Evolutionary conservation across 495 filamentous ascomycete species (phyloP), one percentile per base, ranked within the genome.

Genomic region (Aspergillus homomorphus): DNA sequence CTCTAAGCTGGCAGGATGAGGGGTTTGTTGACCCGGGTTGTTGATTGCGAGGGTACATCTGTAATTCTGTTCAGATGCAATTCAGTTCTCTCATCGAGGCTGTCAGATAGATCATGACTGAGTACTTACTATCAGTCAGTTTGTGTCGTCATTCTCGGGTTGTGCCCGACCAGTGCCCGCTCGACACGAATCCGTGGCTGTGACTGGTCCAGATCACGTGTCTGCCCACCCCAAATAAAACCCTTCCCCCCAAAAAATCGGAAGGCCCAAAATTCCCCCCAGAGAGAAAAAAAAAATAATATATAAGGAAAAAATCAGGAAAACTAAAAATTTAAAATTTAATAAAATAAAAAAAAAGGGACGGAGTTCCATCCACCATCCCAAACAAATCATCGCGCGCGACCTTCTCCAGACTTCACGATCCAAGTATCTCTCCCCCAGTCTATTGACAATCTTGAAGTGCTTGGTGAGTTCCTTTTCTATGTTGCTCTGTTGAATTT

Each of bases 131-230:
- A n/a, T n/a, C n/a, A n/a, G n/a, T n/a, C n/a, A n/a, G n/a, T n/a
- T n/a, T n/a, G n/a, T 38, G 33, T 9, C 5, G 33, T 38, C 33
- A 38, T 38, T 30, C 26, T 30, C 33, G 33, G 10, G 8, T 5
- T 38, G 33, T 38, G 30, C 28, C 45, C 30, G 33, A 50, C 43
- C 24, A 38, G 33, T 38, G 45, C 24, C n/a, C 4, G n/a, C 19
- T 46, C 33, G 33, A 23, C 22, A 19, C 20, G 48, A 38, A 22
- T 22, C 41, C 56, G 4, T 21, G n/a, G 22, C 51, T 19, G 33
- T 54, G 57, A 59, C 45, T 60, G 62, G 62, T n/a, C 54, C 58
- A 56, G 54, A 44, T 61, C 63, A 65, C 63, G 63, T 65, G 63
- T 3, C 54, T 16, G 46, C 43, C 20, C 24, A 30, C 38, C 50